Evolutionary conservation across 495 filamentous ascomycete genomes (phyloP).

Genomic region (Penicillium angulare): DNA sequence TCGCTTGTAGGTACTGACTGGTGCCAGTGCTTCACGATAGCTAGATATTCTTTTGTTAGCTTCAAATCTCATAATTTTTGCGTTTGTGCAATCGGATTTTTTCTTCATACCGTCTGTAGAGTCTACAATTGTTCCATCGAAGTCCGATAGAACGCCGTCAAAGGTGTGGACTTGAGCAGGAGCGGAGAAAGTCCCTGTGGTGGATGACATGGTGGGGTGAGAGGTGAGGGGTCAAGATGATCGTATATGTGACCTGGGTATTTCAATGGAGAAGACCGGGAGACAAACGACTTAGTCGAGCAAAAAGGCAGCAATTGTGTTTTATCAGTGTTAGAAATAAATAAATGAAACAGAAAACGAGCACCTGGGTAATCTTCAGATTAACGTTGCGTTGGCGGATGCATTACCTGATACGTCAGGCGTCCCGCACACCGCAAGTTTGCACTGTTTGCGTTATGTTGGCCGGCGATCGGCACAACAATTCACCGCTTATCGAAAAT

Average conservation of each 20-base stretch:
- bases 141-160: conserved; percentile 83
- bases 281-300: too few relatives aligned
- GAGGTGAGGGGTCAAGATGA: conserved; percentile 23
- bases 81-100: too few relatives aligned
- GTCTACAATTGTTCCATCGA: conserved; percentile 66
- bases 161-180: conserved; percentile 61
- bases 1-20: conserved; percentile 49
- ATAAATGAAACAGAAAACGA: conserved; percentile 2
- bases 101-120: conserved; percentile 42
- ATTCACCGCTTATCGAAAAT: conserved; percentile 46
- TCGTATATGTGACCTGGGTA: too few relatives aligned
- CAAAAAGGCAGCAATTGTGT: too few relatives aligned
- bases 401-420: conserved; percentile 11
- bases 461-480: conserved; percentile 42
- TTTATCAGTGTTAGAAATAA: background rate
- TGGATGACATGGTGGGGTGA: conserved; percentile 33
- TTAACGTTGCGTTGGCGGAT: background rate
- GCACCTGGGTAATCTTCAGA: background rate
- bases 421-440: conserved; percentile 16
- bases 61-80: background rate
- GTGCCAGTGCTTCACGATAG: conserved; percentile 92
- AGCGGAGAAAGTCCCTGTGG: conserved; percentile 53
- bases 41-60: conserved; percentile 39
- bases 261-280: too few relatives aligned
- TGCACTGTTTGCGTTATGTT: background rate